A percentile compares a stretch with the other conserved stretches of the same genome.
Evolutionary conservation across 805 yeast genomes (phyloP).

Genomic region (Lachancea lanzarotensis): DNA sequence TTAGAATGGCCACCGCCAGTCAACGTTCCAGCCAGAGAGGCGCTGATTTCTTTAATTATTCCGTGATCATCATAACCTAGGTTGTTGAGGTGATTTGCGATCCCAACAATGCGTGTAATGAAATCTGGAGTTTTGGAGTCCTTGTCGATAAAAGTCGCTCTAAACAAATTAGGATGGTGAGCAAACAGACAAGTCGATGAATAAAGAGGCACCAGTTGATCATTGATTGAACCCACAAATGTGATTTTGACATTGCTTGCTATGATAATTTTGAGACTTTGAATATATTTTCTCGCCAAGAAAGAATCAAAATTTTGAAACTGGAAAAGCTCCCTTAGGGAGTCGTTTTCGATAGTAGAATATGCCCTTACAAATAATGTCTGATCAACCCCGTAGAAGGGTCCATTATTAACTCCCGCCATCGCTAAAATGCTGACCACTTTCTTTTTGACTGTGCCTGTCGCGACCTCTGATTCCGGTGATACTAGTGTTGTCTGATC

Average conservation of each 20-base stretch:
- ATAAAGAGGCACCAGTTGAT: constrained; percentile 88
- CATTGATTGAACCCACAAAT: constrained; percentile 85
- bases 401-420: constrained; percentile 96
- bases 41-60: constrained; percentile 75
- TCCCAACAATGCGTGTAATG: constrained; percentile 62
- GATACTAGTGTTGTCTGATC: constrained; percentile 22
- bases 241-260: constrained; percentile 68
- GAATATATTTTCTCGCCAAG: constrained; percentile 65
- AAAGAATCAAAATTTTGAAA: constrained; percentile 70
- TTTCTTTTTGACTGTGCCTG: constrained; percentile 26
- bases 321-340: constrained; percentile 79
- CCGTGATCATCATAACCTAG: constrained; percentile 80
- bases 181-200: constrained; percentile 79
- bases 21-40: constrained; percentile 75
- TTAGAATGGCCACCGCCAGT: constrained; percentile 95
- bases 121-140: constrained; percentile 74
- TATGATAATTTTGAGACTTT: constrained; percentile 58
- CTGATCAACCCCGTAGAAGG: constrained; percentile 88
- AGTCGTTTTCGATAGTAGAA: constrained; percentile 82
- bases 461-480: constrained; percentile 8
- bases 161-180: constrained; percentile 80
- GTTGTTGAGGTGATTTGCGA: constrained; percentile 70
- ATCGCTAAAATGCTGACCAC: constrained; percentile 72
- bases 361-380: constrained; percentile 79
- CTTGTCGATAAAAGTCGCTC: constrained; percentile 86